Evolutionary conservation across 345 rosid species (phyloP).

Genomic region (Eucalyptus curtisii): DNA sequence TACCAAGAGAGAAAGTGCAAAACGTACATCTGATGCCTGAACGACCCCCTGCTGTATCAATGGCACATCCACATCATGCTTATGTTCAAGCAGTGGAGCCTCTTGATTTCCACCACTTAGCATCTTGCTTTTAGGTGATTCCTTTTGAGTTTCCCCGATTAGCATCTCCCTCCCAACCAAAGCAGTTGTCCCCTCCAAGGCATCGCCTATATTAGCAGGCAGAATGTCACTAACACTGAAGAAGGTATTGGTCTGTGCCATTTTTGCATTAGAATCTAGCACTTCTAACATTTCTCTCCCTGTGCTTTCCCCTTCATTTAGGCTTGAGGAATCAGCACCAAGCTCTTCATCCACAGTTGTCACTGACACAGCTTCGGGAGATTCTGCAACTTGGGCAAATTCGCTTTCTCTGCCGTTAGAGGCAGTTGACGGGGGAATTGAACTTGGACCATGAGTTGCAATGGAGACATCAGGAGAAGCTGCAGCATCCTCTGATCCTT

Average conservation of each 20-base stretch:
- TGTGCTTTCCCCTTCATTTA: constrained; percentile 11
- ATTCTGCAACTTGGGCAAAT: not conserved
- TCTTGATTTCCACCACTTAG: constrained; percentile 10
- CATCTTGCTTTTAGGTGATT: not conserved
- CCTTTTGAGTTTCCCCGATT: not conserved
- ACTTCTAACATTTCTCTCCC: not conserved
- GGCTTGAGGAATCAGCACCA: constrained; percentile 4
- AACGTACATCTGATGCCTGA: constrained; percentile 81
- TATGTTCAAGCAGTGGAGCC: constrained; percentile 17
- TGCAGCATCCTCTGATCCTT: not conserved
- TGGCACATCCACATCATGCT: constrained; percentile 24
- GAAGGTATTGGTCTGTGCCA: constrained; percentile 6
- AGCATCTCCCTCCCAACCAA: constrained; percentile 5
- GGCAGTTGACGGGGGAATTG: not conserved
- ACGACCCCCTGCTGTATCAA: constrained; percentile 36
- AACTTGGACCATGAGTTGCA: not conserved
- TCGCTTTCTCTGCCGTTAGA: not conserved
- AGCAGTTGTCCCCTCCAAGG: constrained; percentile 7
- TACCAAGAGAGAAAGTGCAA: constrained; percentile 26
- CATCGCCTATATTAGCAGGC: not conserved
- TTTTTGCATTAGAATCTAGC: constrained; percentile 19
- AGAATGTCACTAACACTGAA: not conserved
- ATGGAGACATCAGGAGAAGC: not conserved
- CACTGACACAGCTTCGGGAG: not conserved
- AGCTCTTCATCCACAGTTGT: not conserved